Percentiles rank a stretch among this genome's conserved stretches.
Evolutionary conservation across 2,329 filamentous ascomycete genomes (phyloP).

Genomic region (Cercospora janseana): DNA sequence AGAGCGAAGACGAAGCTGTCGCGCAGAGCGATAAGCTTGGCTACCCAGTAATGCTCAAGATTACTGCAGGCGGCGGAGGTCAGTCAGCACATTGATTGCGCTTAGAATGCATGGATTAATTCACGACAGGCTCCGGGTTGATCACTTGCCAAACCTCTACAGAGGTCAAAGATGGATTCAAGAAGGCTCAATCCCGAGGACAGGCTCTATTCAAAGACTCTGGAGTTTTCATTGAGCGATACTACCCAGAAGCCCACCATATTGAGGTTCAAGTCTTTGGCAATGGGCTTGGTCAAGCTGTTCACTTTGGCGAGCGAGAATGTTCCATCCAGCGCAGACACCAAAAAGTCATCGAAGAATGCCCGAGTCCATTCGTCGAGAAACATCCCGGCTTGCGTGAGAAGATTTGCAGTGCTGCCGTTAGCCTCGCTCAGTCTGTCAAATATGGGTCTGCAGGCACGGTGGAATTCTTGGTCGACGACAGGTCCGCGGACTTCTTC

Average conservation of each 20-base stretch:
- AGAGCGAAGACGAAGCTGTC: constrained; percentile 49
- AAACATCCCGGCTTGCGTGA: constrained; percentile 55
- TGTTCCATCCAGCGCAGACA: constrained; percentile 84
- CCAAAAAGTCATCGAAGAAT: constrained; percentile 90
- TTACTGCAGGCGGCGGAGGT: constrained; percentile 56
- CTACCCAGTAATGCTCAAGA: constrained; percentile 60
- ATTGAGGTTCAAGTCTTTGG: constrained; percentile 92
- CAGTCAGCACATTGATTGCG: constrained; percentile 46
- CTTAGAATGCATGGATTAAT: constrained; percentile 56
- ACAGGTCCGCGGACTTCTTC: constrained; percentile 75
- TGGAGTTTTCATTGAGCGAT: constrained; percentile 81
- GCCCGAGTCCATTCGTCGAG: constrained; percentile 68
- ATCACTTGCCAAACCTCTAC: constrained; percentile 66
- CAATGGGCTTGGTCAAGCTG: constrained; percentile 72
- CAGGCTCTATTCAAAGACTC: constrained; percentile 75
- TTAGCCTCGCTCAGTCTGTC: constrained; percentile 59
- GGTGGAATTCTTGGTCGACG: constrained; percentile 87
- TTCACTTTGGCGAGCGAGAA: constrained; percentile 83
- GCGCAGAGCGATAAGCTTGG: constrained; percentile 47
- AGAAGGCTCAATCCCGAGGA: constrained; percentile 67
- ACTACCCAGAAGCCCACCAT: constrained; percentile 74
- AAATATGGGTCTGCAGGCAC: constrained; percentile 83
- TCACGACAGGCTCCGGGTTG: constrained; percentile 68
- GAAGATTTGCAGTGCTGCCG: constrained; percentile 65
- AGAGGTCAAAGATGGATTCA: constrained; percentile 65